Base-by-base conservation (phyloP, 306 rosid genomes). In the Nissolia schottii region DNA sequence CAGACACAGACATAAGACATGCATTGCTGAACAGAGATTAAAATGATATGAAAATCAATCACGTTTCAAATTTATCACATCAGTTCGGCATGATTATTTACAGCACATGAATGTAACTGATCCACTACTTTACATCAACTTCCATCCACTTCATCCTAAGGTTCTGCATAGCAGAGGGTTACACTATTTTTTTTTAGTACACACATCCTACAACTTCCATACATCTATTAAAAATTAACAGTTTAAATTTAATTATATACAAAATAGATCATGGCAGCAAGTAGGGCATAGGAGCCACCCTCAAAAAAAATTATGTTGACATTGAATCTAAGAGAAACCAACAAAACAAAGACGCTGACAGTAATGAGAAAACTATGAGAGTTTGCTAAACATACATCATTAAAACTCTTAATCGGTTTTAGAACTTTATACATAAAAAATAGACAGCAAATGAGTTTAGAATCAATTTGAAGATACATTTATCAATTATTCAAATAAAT, bases 1-100 rank as follows among this genome's bases (percentile, higher is more conserved):
- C 13, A 67, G 73, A 74, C 19, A 82, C 15, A 45, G 70, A 64
- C 24, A n/a, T 15, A 13, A 54, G n/a, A 43, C 67, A 68, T 13
- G 66, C 24, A 20, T 31, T 40, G 23, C 49, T 27, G 25, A 49
- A 53, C 25, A 60, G 12, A n/a, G 15, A 22, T 10, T 49, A 23
- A 77, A 70, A 41, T 40, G 43, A 41, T 13, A 70, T 23, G 11
- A 15, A 9, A 41, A 72, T 20, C 2, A 4, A 19, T 18, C 13
- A 71, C 63, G 38, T 19, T 32, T 34, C 12, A 27, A 27, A 2
- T 45, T 67, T 23, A 37, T 60, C 13, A 18, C 7, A 77, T 46
- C 38, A 3, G 10, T 62, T 38, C 29, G 14, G 10, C 32, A 31
- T 7, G 62, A 69, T 24, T 16, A 64, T 67, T 73, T 45, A 41